Evolutionary conservation across 768 basidiomycete species (phyloP), one percentile per base, ranked within the genome.

Genomic region (Termitomyces sp.): DNA sequence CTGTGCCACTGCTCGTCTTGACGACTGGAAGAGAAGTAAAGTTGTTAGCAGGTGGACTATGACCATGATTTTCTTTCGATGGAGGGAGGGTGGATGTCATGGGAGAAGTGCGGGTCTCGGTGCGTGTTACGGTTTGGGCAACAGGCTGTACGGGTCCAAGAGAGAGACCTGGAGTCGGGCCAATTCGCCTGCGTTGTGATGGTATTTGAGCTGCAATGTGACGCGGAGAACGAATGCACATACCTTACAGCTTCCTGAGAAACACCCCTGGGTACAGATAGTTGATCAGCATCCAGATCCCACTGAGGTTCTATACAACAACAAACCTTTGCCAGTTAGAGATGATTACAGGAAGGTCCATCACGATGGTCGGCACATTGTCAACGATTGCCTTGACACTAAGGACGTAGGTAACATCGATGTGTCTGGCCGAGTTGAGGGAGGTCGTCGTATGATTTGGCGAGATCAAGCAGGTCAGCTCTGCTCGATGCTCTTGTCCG

Each of bases 301-400:
- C 24, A 26, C 18, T 30, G 10, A 32, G 20, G 55, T 48, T 6
- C 9, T 13, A 7, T 44, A 50, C 26, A 35, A 72, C 26, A 35
- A 72, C 85, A 46, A 60, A 88, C 90, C 87, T 82, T 63, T 88
- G 88, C 91, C 91, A 93, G 63, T 92, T 92, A 5, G 91, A 91
- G 36, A 94, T 77, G 46, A 90, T 85, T 18, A 93, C 79, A 18
- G 91, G 91, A 28, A 94, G 72, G 30, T 91, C 88, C 76, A 92
- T 81, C 20, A 79, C 73, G 14, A 92, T 65, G 35, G 83, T 81
- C 49, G 80, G 74, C 5, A 84, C 84, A 5, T 81, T 81, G 40
- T 86, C 90, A 73, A 91, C 81, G 50, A 90, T 77, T 1, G 92
- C 92, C 69, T 85, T 90, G 54, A 94, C 86, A 35, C 77, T 77